Base-by-base conservation (phyloP, 2,329 filamentous ascomycete genomes). In the Fusarium austroafricanum region DNA sequence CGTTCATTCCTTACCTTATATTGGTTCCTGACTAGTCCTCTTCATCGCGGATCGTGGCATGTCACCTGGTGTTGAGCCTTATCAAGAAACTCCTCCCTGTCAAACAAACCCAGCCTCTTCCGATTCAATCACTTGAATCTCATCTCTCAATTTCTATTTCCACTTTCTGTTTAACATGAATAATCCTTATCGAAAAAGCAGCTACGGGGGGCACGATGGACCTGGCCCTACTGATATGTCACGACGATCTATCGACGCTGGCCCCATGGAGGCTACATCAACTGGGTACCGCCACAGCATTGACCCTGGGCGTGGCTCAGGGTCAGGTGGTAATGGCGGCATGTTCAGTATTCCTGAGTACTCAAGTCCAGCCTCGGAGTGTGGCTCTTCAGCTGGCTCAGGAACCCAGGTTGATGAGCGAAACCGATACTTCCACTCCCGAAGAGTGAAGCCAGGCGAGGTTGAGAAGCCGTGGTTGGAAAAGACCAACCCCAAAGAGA, bases 401-500 rank as follows among this genome's bases (percentile, higher is more conserved):
- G 55, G 46, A 1, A 58, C 80, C 18, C 77, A 79, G 37, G 78
- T 81, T 17, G 78, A 80, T 45, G 77, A 78, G 26, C 70, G 77
- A 18, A 81, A 83, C 70, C 82, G 84, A 53, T 93, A 90, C 79
- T 95, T 94, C 75, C 90, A 90, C 78, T 94, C 91, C 18, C 84
- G 91, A 60, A 83, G 91, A 63, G 86, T 95, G 33, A 86, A 84
- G 75, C 92, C 93, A 76, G 91, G 87, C 40, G 87, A 92, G 47
- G 79, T 92, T 5, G 90, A 93, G 76, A 90, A 92, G 80, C 91
- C 92, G 14, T 96, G 93, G 93, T 79, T 91, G 38, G 79, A 86
- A n/a, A 90, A 89, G 75, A 88, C 83, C 58, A 90, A 94, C 69
- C 89, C 90, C 14, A 91, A 89, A 77, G 91, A 95, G 83, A 96